Conservation (phyloP, 139 green algal species). For the Nannochloris sp. region DNA sequence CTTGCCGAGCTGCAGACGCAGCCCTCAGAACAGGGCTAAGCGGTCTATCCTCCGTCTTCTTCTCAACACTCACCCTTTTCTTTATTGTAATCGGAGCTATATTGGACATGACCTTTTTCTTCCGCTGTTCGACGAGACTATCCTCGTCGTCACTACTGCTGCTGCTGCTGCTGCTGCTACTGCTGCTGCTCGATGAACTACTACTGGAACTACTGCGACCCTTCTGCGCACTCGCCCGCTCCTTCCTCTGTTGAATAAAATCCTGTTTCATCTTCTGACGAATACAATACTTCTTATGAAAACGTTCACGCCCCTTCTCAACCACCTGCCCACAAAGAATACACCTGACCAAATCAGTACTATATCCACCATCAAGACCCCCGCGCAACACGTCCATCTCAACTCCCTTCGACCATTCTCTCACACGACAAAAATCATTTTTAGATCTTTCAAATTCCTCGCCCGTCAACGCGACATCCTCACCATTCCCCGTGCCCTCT, state of each 20-base stretch:
- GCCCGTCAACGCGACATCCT: too few relatives aligned
- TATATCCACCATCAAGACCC: too few relatives aligned
- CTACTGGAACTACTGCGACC: neutral
- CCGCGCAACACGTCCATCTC: too few relatives aligned
- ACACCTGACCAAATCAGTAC: too few relatives aligned
- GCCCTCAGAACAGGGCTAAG: neutral
- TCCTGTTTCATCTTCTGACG: constrained; percentile 1
- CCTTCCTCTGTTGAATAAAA: constrained; percentile 5
- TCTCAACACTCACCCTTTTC: too few relatives aligned
- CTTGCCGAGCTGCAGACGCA: neutral
- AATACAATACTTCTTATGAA: too few relatives aligned
- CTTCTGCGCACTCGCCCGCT: neutral
- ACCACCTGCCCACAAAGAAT: too few relatives aligned
- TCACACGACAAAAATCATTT: too few relatives aligned
- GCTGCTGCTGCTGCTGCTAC: neutral
- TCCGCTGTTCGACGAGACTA: neutral
- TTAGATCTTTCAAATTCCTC: too few relatives aligned
- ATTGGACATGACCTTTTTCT: neutral
- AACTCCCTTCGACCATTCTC: too few relatives aligned
- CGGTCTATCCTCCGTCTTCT: neutral
- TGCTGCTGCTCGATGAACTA: constrained; percentile 2
- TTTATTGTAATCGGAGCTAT: neutral
- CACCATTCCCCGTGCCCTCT: neutral
- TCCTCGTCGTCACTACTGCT: constrained; percentile 6
- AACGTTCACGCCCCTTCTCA: too few relatives aligned